phyloP scores from a whole-genome alignment of 2,329 filamentous ascomycete species.

The Pseudogymnoascus sp. region DNA sequence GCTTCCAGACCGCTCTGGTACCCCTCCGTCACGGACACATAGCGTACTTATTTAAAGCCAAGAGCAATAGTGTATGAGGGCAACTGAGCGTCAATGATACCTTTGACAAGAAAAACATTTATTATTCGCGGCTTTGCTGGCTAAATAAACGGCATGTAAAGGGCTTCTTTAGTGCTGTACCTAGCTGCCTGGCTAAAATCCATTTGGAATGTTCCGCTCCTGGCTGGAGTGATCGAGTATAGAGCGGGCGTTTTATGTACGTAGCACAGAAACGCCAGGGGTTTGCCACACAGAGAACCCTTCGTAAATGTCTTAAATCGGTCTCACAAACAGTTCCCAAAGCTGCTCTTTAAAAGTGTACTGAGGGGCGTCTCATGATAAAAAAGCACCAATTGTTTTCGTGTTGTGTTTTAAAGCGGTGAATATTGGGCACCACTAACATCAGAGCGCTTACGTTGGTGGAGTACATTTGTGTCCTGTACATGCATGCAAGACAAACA shows the following conservation, averaged over 20 bases:
- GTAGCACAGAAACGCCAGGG: background rate
- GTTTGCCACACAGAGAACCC: background rate
- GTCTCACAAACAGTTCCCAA: background rate
- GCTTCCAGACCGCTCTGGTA: conserved; percentile 4
- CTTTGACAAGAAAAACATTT: background rate
- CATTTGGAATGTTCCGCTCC: background rate
- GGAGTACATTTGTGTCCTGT: conserved; percentile 6
- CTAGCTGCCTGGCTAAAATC: background rate
- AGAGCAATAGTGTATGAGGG: background rate
- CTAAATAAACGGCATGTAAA: background rate
- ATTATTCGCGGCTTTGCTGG: background rate
- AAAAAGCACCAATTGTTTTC: background rate
- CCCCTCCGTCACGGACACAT: background rate
- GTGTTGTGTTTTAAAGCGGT: background rate
- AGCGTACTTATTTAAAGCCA: background rate
- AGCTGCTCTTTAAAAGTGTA: background rate
- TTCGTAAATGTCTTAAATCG: background rate
- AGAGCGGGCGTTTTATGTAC: background rate
- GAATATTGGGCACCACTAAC: conserved; percentile 6
- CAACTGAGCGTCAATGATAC: background rate
- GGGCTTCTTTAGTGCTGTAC: background rate
- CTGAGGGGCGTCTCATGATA: background rate
- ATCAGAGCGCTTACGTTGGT: conserved; percentile 6
- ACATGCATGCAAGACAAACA: conserved; percentile 5
- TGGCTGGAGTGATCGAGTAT: background rate